phyloP scores from a whole-genome alignment of 352 stramenopile genomes.

The Phytophthora tentaculata region DNA sequence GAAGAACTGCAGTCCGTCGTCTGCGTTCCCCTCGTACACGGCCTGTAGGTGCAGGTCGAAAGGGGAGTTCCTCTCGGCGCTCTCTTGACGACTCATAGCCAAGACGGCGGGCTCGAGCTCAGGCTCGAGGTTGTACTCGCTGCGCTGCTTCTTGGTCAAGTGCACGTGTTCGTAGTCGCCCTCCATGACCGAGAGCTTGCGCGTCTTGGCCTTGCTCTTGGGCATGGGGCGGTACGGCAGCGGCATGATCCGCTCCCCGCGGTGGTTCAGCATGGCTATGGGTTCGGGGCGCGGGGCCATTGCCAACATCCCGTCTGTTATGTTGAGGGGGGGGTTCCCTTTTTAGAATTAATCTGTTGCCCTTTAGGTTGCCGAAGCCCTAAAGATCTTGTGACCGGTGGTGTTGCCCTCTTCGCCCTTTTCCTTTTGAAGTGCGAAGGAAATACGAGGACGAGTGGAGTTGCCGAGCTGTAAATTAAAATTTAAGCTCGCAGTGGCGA shows the following conservation, averaged over 20 bases:
- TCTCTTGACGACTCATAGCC: slow-evolving; percentile 19
- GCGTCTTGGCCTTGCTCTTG: slow-evolving; percentile 41
- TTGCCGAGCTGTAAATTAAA: slow-evolving; percentile 9
- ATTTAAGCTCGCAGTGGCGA: slow-evolving; percentile 17
- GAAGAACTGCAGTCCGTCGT: slow-evolving; percentile 80
- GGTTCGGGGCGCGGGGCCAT: slow-evolving; percentile 29
- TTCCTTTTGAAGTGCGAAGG: slow-evolving; percentile 46
- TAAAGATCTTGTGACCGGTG: slow-evolving; percentile 12
- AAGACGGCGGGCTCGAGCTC: slow-evolving; percentile 23
- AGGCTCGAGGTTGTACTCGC: slow-evolving; percentile 30
- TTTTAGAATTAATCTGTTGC: background rate
- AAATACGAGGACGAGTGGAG: slow-evolving; percentile 16
- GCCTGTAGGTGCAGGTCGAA: slow-evolving; percentile 74
- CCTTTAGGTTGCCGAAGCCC: background rate
- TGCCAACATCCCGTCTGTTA: slow-evolving; percentile 31
- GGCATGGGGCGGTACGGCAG: slow-evolving; percentile 19
- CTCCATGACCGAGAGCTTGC: slow-evolving; percentile 48
- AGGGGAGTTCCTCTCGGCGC: slow-evolving; percentile 36
- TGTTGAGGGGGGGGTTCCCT: background rate
- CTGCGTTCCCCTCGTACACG: slow-evolving; percentile 60
- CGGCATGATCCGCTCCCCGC: slow-evolving; percentile 46
- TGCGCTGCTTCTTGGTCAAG: slow-evolving; percentile 49
- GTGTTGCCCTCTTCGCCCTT: slow-evolving; percentile 33
- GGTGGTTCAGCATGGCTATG: slow-evolving; percentile 43
- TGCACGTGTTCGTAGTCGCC: slow-evolving; percentile 28